These are phyloP conservation scores for Chlorella sp. DNA, from an alignment of 139 green algal genomes.

Conservation along the genomic window DNA sequence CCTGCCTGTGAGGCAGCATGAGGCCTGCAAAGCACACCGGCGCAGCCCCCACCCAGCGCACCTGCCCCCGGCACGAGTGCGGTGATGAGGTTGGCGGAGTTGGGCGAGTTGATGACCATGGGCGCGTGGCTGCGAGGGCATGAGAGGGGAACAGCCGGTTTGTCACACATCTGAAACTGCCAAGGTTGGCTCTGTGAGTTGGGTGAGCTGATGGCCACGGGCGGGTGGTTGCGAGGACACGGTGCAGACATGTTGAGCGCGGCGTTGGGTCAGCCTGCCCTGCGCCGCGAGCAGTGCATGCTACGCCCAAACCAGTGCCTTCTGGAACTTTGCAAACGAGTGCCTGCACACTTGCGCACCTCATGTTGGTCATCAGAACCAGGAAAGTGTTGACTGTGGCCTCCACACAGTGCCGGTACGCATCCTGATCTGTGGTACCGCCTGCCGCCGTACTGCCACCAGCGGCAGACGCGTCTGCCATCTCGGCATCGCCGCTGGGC, in stretches of 20 bases:
- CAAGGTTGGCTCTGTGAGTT: no score
- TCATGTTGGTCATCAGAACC: slow-evolving; percentile 70
- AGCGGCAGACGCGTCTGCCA: not conserved
- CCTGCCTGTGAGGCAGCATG: no score
- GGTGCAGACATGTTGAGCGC: no score
- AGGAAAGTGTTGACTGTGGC: slow-evolving; percentile 37
- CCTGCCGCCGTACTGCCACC: not conserved
- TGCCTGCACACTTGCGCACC: not conserved
- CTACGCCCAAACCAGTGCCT: no score
- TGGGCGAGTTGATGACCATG: slow-evolving; percentile 55
- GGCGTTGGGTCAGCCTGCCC: no score
- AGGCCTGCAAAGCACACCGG: not conserved
- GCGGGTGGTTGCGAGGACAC: no score
- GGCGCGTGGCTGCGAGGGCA: slow-evolving; percentile 40
- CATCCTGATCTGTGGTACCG: not conserved
- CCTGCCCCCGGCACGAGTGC: slow-evolving; percentile 56
- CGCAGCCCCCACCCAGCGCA: not conserved
- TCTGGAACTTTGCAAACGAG: no score
- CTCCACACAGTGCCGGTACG: slow-evolving; percentile 39
- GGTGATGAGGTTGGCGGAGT: slow-evolving; percentile 60
- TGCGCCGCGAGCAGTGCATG: no score
- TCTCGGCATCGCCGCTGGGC: not conserved
- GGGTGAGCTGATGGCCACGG: no score
- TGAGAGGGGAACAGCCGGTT: not conserved
- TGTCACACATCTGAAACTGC: no score